Evolutionary conservation across 306 rosid genomes (phyloP), one percentile per base, ranked within the genome.

Genomic region (Vigna radiata): DNA sequence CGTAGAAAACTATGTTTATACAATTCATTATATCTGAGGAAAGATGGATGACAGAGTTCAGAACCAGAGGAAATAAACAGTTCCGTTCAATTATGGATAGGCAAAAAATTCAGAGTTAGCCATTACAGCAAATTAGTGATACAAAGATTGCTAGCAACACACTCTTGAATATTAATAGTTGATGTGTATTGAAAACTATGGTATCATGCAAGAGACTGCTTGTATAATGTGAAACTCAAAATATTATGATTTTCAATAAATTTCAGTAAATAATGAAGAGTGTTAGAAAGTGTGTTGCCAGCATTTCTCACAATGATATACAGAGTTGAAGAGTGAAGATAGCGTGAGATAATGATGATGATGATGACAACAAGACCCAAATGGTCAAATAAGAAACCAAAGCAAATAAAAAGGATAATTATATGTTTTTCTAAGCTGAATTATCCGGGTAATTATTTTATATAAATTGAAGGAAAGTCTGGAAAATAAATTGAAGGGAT

Each of bases 401-500:
- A 60, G 19, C 33, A 39, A 67, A 75, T 53, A 52, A 37, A 68
- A 23, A 9, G 29, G 1, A 76, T 15, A 68, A 23, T 61, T 4
- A 23, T 43, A 16, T 44, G 31, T 56, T 15, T 31, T 37, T 56
- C 15, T 37, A 43, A 46, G 33, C 44, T 54, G 43, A 8, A 36
- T 55, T 18, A 46, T 19, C 37, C 55, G 4, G 18, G 53, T 44
- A 68, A 58, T 5, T 69, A 31, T 81, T 7, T 71, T 29, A 36
- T 60, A 54, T 61, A 62, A 49, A 49, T 19, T 70, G 78, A 68
- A 54, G 71, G 21, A 49, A 60, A 81, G 72, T 21, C 46, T 50
- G 14, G 48, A 77, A 77, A 46, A 68, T 67, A 58, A 43, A 72
- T 12, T 59, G 52, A 84, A 25, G n/a, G 65, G 69, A 36, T 19